phyloP scores from a whole-genome alignment of 805 yeast species.

The Novakomyces olei region DNA sequence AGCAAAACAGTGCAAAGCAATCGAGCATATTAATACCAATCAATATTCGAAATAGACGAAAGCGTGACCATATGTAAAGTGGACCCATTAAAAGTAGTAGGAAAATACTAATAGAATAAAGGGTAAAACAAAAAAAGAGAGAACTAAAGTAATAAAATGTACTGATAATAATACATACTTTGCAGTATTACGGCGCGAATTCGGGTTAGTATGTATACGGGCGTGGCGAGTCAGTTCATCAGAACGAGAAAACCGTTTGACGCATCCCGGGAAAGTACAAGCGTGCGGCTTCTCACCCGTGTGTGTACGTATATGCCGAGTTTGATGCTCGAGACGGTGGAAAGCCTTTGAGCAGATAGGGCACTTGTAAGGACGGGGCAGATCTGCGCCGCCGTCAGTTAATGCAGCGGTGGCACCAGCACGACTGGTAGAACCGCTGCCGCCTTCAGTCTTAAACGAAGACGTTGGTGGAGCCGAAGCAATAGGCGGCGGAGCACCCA shows the following conservation, averaged over 20 bases:
- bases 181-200: constrained; percentile 1
- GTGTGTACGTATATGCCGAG: constrained; percentile 77
- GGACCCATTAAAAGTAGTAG: background rate
- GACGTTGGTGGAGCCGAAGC: too few relatives aligned
- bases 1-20: background rate
- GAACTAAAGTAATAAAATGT: too few relatives aligned
- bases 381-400: too few relatives aligned
- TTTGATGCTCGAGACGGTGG: constrained; percentile 74
- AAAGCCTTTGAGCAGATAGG: constrained; percentile 69
- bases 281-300: constrained; percentile 85
- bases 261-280: constrained; percentile 33
- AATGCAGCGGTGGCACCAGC: too few relatives aligned
- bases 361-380: constrained; percentile 60
- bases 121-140: background rate
- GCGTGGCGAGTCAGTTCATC: constrained; percentile 1
- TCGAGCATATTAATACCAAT: background rate
- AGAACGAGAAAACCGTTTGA: background rate
- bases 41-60: background rate
- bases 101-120: background rate
- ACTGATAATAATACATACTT: background rate
- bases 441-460: too few relatives aligned
- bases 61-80: background rate
- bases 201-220: constrained; percentile 1
- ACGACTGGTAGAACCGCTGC: too few relatives aligned
- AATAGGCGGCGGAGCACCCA: too few relatives aligned